Conservation (phyloP, 176 grass and related monocot species). For the Phoenix roebelenii region DNA sequence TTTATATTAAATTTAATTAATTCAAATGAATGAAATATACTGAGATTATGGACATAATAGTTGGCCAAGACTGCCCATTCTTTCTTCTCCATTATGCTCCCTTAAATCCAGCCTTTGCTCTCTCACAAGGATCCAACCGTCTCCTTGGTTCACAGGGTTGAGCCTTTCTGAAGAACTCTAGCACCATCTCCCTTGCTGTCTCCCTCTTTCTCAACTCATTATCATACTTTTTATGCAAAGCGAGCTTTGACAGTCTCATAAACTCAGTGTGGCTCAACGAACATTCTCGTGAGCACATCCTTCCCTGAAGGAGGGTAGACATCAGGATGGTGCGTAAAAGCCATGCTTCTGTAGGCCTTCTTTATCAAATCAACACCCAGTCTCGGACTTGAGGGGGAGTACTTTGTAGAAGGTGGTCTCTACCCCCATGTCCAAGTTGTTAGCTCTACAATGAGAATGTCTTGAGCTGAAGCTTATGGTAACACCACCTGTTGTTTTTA, state of each 20-base stretch:
- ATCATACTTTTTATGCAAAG: constrained; percentile 34
- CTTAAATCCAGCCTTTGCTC: background rate
- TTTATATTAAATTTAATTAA: no score
- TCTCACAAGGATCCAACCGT: constrained; percentile 18
- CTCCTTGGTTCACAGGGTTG: constrained; percentile 26
- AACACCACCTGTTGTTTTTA: no score
- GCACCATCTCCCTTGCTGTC: background rate
- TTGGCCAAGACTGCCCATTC: no score
- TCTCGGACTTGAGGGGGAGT: constrained; percentile 39
- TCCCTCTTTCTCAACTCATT: constrained; percentile 16
- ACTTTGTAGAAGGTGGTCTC: constrained; percentile 37
- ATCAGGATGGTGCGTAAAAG: constrained; percentile 60
- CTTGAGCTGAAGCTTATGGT: no score
- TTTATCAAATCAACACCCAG: constrained; percentile 42
- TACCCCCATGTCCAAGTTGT: no score
- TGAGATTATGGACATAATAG: no score
- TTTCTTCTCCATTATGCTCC: no score
- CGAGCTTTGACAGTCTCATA: constrained; percentile 69
- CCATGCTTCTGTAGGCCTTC: constrained; percentile 68
- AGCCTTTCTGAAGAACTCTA: constrained; percentile 14
- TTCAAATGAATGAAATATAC: no score
- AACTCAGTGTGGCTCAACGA: constrained; percentile 55
- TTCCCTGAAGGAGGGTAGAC: constrained; percentile 38
- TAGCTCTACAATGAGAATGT: no score
- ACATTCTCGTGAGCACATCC: constrained; percentile 39